Conservation (phyloP, 106 monocot species). For the Chionographis japonica region DNA sequence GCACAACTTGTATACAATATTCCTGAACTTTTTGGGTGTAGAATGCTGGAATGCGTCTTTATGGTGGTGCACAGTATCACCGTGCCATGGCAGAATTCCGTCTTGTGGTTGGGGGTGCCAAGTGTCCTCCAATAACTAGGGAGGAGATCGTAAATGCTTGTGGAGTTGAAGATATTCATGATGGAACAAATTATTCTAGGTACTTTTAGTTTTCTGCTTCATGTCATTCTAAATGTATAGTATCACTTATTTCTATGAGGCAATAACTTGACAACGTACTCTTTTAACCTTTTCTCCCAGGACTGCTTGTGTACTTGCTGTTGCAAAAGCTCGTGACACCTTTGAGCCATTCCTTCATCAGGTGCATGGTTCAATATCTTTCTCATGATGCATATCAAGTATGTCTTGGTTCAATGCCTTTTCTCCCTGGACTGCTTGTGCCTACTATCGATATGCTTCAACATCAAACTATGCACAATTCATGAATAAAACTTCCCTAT, state of each 20-base stretch:
- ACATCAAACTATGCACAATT: too few relatives aligned
- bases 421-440: too few relatives aligned
- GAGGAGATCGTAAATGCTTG: slow-evolving; percentile 98
- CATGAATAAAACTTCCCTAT: background rate
- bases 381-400: background rate
- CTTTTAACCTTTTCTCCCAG: slow-evolving; percentile 19
- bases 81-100: slow-evolving; percentile 98
- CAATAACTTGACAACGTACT: background rate
- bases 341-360: slow-evolving; percentile 96
- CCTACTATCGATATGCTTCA: too few relatives aligned
- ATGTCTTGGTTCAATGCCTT: background rate
- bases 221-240: background rate
- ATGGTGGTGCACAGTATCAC: slow-evolving; percentile 95
- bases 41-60: slow-evolving; percentile 98
- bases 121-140: slow-evolving; percentile 88
- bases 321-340: slow-evolving; percentile 83
- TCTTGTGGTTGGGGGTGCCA: slow-evolving; percentile 70
- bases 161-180: slow-evolving; percentile 98
- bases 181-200: slow-evolving; percentile 96
- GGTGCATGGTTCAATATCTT: slow-evolving; percentile 33
- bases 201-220: slow-evolving; percentile 7
- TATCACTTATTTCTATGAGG: background rate
- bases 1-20: background rate
- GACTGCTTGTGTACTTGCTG: slow-evolving; percentile 95
- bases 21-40: slow-evolving; percentile 12